These are phyloP conservation scores for Stachybotrys chlorohalonatus DNA, from an alignment of 2,329 filamentous ascomycete genomes.

Conservation along the genomic window DNA sequence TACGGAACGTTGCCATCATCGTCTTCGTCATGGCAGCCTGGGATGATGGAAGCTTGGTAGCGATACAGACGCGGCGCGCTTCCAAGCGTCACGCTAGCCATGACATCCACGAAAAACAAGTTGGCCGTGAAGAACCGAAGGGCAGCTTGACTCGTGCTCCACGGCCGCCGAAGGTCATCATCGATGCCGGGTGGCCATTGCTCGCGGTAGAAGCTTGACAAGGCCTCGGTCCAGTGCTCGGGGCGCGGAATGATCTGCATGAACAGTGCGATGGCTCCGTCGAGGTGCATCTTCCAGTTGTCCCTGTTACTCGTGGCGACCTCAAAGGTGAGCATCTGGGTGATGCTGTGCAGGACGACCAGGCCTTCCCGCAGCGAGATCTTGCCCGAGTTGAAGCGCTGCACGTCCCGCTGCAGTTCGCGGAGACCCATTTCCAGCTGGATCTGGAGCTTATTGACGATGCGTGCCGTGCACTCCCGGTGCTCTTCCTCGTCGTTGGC, in stretches of 20 bases:
- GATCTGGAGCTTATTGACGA: slow-evolving; percentile 29
- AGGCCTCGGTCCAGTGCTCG: slow-evolving; percentile 25
- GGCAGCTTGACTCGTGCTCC: slow-evolving; percentile 36
- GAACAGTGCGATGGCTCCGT: slow-evolving; percentile 40
- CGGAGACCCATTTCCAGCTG: slow-evolving; percentile 35
- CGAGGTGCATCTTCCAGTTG: slow-evolving; percentile 41
- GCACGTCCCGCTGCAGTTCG: slow-evolving; percentile 34
- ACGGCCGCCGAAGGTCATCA: slow-evolving; percentile 23
- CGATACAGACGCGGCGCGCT: slow-evolving; percentile 29
- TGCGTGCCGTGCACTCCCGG: slow-evolving; percentile 23
- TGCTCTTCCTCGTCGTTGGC: slow-evolving; percentile 20
- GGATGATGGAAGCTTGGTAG: slow-evolving; percentile 31
- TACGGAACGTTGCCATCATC: slow-evolving; percentile 5
- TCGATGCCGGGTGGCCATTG: slow-evolving; percentile 28
- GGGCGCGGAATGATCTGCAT: slow-evolving; percentile 31
- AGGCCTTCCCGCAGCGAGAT: slow-evolving; percentile 23
- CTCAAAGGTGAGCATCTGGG: slow-evolving; percentile 47
- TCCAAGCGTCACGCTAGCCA: slow-evolving; percentile 37
- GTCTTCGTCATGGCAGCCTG: slow-evolving; percentile 13
- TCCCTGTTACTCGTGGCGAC: slow-evolving; percentile 32
- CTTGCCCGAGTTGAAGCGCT: slow-evolving; percentile 19
- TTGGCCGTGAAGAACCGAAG: slow-evolving; percentile 37
- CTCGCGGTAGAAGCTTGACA: slow-evolving; percentile 19
- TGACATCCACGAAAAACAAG: slow-evolving; percentile 39
- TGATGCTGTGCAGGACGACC: slow-evolving; percentile 37